These are phyloP conservation scores for Scheffersomyces lignicola DNA, from an alignment of 1,139 yeast species.

Conservation along the genomic window DNA sequence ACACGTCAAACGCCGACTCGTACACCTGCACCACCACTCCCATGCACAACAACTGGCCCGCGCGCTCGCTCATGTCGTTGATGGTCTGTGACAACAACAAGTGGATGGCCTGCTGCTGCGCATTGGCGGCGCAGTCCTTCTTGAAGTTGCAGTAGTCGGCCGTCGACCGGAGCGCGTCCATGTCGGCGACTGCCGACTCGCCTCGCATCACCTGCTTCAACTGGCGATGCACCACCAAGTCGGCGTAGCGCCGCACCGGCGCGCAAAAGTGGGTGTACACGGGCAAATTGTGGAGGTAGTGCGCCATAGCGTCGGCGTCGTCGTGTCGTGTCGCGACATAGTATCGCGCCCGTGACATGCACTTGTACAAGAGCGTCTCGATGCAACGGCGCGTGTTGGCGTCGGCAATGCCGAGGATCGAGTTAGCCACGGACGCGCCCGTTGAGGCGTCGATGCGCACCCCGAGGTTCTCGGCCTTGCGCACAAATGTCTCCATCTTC, in stretches of 20 bases:
- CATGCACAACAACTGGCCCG: slow-evolving; percentile 81
- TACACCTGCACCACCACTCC: slow-evolving; percentile 91
- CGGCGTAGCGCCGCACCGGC: slow-evolving; percentile 90
- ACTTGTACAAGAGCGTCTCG: slow-evolving; percentile 77
- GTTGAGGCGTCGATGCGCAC: slow-evolving; percentile 72
- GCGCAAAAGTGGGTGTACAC: slow-evolving; percentile 92
- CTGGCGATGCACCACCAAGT: slow-evolving; percentile 89
- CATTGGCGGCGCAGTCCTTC: slow-evolving; percentile 89
- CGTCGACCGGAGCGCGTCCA: slow-evolving; percentile 73
- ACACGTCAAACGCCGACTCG: slow-evolving; percentile 93
- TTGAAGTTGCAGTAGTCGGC: slow-evolving; percentile 94
- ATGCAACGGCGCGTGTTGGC: slow-evolving; percentile 68
- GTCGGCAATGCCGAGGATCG: slow-evolving; percentile 67
- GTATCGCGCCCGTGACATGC: slow-evolving; percentile 83
- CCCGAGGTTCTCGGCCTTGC: slow-evolving; percentile 66
- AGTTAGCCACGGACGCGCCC: slow-evolving; percentile 70
- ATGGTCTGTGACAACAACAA: slow-evolving; percentile 81
- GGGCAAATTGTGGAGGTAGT: slow-evolving; percentile 80
- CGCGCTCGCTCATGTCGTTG: slow-evolving; percentile 69
- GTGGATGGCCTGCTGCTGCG: slow-evolving; percentile 95
- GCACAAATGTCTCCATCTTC: slow-evolving; percentile 77
- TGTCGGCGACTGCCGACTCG: slow-evolving; percentile 36
- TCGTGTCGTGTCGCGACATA: slow-evolving; percentile 87
- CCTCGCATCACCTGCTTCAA: slow-evolving; percentile 62
- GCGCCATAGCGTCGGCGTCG: slow-evolving; percentile 66